Conservation (phyloP, 208 protist genomes). For the Leishmania tarentolae region DNA sequence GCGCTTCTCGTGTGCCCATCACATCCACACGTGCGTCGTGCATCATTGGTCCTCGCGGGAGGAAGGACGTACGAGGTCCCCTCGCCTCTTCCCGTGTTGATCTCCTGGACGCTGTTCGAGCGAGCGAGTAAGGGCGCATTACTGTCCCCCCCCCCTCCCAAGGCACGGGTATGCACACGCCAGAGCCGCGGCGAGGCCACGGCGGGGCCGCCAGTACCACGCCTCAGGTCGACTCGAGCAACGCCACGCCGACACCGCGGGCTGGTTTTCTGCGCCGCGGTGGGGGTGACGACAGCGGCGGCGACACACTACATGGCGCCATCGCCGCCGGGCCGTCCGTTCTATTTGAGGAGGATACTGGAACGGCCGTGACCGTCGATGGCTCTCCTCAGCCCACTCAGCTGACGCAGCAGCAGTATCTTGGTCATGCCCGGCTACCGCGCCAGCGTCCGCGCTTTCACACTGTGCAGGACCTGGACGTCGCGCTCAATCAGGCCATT, state of each 20-base stretch:
- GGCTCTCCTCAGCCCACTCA: slow-evolving; percentile 50
- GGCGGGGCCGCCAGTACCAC: slow-evolving; percentile 12
- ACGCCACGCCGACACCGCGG: slow-evolving; percentile 11
- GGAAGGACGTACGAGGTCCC: not conserved
- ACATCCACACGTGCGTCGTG: not conserved
- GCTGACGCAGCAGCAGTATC: slow-evolving; percentile 18
- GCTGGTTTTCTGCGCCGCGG: slow-evolving; percentile 24
- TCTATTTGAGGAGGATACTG: slow-evolving; percentile 55
- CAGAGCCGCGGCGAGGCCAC: slow-evolving; percentile 17
- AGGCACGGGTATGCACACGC: slow-evolving; percentile 18
- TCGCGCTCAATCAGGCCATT: slow-evolving; percentile 86
- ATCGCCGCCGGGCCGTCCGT: slow-evolving; percentile 60
- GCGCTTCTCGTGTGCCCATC: not conserved
- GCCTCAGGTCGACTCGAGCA: slow-evolving; percentile 3
- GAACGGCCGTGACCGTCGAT: slow-evolving; percentile 18
- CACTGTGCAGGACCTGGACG: slow-evolving; percentile 85
- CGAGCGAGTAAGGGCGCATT: not conserved
- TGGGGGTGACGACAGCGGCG: not conserved
- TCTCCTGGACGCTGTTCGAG: not conserved
- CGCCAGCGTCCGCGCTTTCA: slow-evolving; percentile 84
- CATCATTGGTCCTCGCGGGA: not conserved
- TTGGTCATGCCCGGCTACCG: slow-evolving; percentile 22
- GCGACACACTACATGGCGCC: slow-evolving; percentile 16
- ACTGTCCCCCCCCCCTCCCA: not conserved
- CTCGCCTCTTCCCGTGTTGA: not conserved